Percentiles rank a stretch among this genome's conserved stretches.
Evolutionary conservation across 2,329 filamentous ascomycete species (phyloP).

Genomic region (Sphaerulina populicola): DNA sequence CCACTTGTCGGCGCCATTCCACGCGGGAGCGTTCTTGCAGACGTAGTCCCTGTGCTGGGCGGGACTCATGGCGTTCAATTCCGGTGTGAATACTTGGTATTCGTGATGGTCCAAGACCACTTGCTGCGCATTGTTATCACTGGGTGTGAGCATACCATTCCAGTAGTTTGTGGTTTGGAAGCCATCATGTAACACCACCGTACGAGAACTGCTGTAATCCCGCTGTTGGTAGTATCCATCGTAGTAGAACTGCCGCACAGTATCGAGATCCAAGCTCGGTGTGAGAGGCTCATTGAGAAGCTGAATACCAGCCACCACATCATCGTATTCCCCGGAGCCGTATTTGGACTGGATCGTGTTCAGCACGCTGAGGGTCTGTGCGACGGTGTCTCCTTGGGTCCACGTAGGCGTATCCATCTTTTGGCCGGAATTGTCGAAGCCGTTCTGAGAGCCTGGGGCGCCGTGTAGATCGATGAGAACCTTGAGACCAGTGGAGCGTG

Average conservation of each 20-base stretch:
- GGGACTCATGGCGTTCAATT: conserved; percentile 44
- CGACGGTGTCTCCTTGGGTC: conserved; percentile 42
- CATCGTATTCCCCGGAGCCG: conserved; percentile 44
- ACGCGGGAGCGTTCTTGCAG: conserved; percentile 47
- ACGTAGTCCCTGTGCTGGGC: conserved; percentile 49
- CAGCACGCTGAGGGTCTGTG: conserved; percentile 50
- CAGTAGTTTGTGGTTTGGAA: conserved; percentile 49
- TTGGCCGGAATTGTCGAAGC: conserved; percentile 55
- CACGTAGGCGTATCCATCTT: conserved; percentile 37
- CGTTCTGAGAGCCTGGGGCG: conserved; percentile 50
- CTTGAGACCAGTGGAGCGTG: conserved; percentile 45
- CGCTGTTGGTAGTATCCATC: conserved; percentile 44
- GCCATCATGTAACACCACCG: conserved; percentile 52
- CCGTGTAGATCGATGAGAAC: conserved; percentile 54
- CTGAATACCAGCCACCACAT: conserved; percentile 52
- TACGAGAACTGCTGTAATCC: conserved; percentile 26
- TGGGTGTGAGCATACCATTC: conserved; percentile 53
- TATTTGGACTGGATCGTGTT: conserved; percentile 52
- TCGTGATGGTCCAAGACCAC: conserved; percentile 61
- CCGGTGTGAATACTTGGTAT: conserved; percentile 55
- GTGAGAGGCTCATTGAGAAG: conserved; percentile 51
- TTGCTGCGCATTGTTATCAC: conserved; percentile 44
- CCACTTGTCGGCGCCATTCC: conserved; percentile 53
- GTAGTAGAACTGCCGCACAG: conserved; percentile 48
- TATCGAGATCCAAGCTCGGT: conserved; percentile 39